Evolutionary conservation across 371 early-diverging fungal genomes (phyloP).

Genomic region (Nematocida sp.): DNA sequence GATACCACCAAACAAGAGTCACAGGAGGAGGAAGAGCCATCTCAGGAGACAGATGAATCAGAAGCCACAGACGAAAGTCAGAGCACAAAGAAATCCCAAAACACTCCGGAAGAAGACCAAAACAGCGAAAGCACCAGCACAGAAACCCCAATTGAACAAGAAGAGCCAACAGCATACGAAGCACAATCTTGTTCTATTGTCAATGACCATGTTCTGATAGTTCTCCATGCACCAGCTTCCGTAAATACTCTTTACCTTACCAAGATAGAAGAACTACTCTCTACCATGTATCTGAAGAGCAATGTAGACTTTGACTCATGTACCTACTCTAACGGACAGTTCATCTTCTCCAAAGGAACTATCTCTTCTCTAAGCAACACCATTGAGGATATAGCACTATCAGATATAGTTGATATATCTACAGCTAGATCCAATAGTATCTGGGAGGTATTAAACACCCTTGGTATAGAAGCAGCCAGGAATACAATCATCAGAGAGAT

Average conservation of each 20-base stretch:
- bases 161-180: conserved; percentile 72
- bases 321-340: conserved; percentile 25
- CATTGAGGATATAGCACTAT: conserved; percentile 80
- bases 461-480: conserved; percentile 97
- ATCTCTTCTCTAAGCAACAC: conserved; percentile 65
- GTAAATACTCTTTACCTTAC: conserved; percentile 31
- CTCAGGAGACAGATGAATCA: neutral
- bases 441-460: conserved; percentile 76
- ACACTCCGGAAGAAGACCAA: conserved; percentile 51
- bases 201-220: neutral
- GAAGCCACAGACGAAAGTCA: neutral
- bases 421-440: conserved; percentile 79
- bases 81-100: conserved; percentile 7
- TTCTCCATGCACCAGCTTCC: neutral
- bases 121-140: conserved; percentile 68
- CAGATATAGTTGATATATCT: conserved; percentile 67
- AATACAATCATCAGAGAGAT: conserved; percentile 87
- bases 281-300: neutral
- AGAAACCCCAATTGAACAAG: no score
- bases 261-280: conserved; percentile 15
- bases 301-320: conserved; percentile 3
- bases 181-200: conserved; percentile 64
- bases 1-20: no score
- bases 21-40: neutral
- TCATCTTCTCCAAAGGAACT: conserved; percentile 65